Base-by-base conservation (phyloP, 495 filamentous ascomycete genomes). In the Bombardia bombarda region DNA sequence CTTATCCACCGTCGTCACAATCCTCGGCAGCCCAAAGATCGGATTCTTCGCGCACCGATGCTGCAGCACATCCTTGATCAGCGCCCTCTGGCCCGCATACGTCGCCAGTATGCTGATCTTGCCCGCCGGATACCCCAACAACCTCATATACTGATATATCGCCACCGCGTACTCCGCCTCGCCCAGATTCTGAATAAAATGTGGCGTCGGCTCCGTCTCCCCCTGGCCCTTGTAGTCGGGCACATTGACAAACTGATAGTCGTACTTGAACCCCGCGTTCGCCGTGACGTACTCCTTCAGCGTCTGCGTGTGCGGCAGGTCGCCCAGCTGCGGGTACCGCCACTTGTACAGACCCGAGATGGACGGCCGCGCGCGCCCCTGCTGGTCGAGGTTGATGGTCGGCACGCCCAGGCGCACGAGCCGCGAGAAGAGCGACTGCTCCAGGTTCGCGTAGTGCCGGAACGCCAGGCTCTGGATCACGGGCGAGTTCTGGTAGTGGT, bases 141-240 rank as follows among this genome's bases (percentile, higher is more conserved):
- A 71, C 20, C 92, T 84, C 93, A 99, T 97, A 56, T 96, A 99
- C 67, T 93, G 87, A 65, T 82, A 99, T 37, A 97, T 73, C 20
- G 93, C 93, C 31, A 96, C 92, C 7, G 87, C 84, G 54, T 97
- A 97, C 66, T 99, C 92, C 0, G 92, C 92, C 60, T 99, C 92
- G 21, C 93, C 92, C 19, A 97, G 66, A 53, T 99, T 99, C 63
- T 97, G 93, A 42, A 96, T 84, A 60, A 95, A 97, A 62, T 99
- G 90, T 30, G 90, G 88, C n/a, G 79, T 84, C 2, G 92, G 92
- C 56, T 95, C 87, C 14, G 75, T 74, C 65, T 99, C 92, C 39
- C 93, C 93, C 30, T 66, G 68, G 45, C 87, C 89, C 60, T 95
- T 94, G 65, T 96, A 96, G 54, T 97, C 88, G 13, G 83, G 79